phyloP scores from a whole-genome alignment of 768 basidiomycete genomes.

The Gloeophyllum trabeum region DNA sequence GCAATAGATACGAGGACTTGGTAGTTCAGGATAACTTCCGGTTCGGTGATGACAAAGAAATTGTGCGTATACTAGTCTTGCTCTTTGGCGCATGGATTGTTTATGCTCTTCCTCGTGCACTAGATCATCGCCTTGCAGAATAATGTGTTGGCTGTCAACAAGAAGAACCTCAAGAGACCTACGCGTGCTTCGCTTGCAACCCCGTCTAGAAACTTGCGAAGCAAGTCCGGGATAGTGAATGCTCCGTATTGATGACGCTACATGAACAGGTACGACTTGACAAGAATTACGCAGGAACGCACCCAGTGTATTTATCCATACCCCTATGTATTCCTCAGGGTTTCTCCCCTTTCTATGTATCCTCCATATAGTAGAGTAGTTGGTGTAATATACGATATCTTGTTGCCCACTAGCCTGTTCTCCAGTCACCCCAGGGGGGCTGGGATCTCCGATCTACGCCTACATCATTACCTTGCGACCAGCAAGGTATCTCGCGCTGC shows the following conservation, averaged over 20 bases:
- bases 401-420: too few species aligned
- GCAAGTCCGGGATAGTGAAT: slow-evolving; percentile 60
- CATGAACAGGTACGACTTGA: too few species aligned
- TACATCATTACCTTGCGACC: too few species aligned
- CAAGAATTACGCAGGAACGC: too few species aligned
- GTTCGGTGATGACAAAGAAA: slow-evolving; percentile 95
- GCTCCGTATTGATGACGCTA: slow-evolving; percentile 42
- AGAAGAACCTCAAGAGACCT: slow-evolving; percentile 82
- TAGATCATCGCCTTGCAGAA: slow-evolving; percentile 93
- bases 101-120: not conserved
- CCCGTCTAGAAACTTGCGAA: slow-evolving; percentile 27
- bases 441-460: too few species aligned
- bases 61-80: slow-evolving; percentile 40
- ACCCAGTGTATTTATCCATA: too few species aligned
- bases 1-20: slow-evolving; percentile 64
- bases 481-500: too few species aligned
- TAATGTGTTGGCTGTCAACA: slow-evolving; percentile 88
- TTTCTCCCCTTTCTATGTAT: too few species aligned
- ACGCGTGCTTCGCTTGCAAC: slow-evolving; percentile 61
- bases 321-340: too few species aligned
- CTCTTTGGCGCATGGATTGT: not conserved
- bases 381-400: too few species aligned
- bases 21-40: slow-evolving; percentile 98
- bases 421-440: too few species aligned
- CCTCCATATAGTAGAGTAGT: too few species aligned